Evolutionary conservation across 176 grass and related monocot genomes (phyloP), one percentile per base, ranked within the genome.

Genomic region (Melocanna baccifera): DNA sequence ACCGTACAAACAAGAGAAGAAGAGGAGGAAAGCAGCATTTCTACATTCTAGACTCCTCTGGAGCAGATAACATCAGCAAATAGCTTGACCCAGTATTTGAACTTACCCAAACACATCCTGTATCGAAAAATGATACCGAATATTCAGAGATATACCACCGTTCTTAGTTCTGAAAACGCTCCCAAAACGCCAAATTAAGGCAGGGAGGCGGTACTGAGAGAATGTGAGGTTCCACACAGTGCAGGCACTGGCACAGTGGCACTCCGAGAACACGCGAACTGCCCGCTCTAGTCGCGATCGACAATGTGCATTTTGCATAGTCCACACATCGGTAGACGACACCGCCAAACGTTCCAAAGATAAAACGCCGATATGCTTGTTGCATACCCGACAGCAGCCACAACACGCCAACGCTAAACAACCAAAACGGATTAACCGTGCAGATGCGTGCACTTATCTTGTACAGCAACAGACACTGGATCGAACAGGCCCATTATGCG

Each of bases 401-500:
- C 63, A 42, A 53, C 55, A 82, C 78, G 78, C 75, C 78, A 62
- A n/a, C 63, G 29, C 23, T 69, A 61, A 66, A 74, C 69, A 32
- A 39, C 67, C 76, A 22, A 63, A 64, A 55, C 14, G 34, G 48
- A 58, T 23, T 59, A 25, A 73, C 28, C 32, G 70, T 75, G 9
- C 25, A 36, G 19, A 53, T 55, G 12, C 80, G 46, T 71, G 40
- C 18, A 46, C 66, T 45, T 81, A 43, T 18, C 11, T 52, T 69
- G 23, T 71, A 18, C 12, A 82, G 53, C 7, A 52, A 73, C 50
- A 25, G 61, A 65, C 78, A 81, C 41, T n/a, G 47, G 67, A 86
- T 77, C 46, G 47, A 82, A 34, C 70, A 25, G 43, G n/a, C n/a
- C 59, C 51, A 75, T 58, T 40, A 12, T 9, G 62, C 22, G 2